Evolutionary conservation across 1,139 yeast genomes (phyloP), one percentile per base, ranked within the genome.

Genomic region (Yamadazyma buinensis): DNA sequence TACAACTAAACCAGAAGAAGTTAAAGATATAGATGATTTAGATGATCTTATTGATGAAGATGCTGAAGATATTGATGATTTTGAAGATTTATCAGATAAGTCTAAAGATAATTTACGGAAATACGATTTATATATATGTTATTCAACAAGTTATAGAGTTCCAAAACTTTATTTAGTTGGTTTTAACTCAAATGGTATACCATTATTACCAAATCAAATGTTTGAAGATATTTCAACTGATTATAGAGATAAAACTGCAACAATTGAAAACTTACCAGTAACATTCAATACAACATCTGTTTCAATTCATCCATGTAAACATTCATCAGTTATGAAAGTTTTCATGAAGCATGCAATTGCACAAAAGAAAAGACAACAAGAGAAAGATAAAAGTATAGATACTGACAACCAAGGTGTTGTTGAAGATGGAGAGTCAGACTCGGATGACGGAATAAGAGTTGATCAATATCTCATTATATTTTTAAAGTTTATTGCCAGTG

Each of bases 241-340:
- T 56, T 92, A 92, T 59, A 77, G 92, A 52, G 90, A 90, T 52
- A 92, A 92, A 60, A 94, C 99, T 0, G 98, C 94, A 21, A 92
- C 99, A 1, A 90, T 92, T 42, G 99, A 92, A 58, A 79, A 77
- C 43, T 80, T 95, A 7, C 98, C 98, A 4, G 90, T 90, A 48
- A 71, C 81, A 36, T 77, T 75, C 36, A 79, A 80, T 52, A 76
- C 92, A 24, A 84, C 94, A 0, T 74, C 94, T 15, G 90, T 94
- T 7, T 86, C 95, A 7, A 90, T 92, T 35, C 99, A 92, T 55
- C 99, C 99, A 1, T 92, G 99, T 57, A 81, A 83, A 46, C 99
- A 92, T 55, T 88, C 97, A 4, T 79, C 84, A 28, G 98, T 92
- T 15, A 92, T 92, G 98, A 80, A 80, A 49, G 84, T 87, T 26